Conservation (phyloP, 148 eudicot species). For the Chenopodium suecicum region DNA sequence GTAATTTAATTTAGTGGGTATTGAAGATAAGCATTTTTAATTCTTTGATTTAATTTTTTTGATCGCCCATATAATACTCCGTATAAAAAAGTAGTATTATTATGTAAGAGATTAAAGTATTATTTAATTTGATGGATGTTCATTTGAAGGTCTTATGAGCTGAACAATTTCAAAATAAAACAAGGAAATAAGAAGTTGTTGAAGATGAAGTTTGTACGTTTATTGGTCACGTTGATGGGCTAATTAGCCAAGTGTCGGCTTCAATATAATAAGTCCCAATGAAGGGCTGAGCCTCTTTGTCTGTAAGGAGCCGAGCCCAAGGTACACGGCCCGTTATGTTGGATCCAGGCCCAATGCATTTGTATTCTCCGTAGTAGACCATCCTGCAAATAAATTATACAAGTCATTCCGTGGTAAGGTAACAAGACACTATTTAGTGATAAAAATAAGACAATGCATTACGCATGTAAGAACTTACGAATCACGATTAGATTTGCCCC, state of each 20-base stretch:
- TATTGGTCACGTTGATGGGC: slow-evolving; percentile 11
- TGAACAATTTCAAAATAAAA: background rate
- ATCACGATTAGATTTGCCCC: slow-evolving; percentile 44
- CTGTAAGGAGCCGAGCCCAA: slow-evolving; percentile 62
- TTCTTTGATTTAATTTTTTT: too few relatives aligned
- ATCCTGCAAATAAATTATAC: slow-evolving; percentile 23
- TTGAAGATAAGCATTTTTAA: too few relatives aligned
- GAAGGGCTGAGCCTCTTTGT: slow-evolving; percentile 69
- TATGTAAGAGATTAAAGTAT: too few relatives aligned
- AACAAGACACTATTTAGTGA: too few relatives aligned
- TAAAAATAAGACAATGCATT: too few relatives aligned
- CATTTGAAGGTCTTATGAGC: background rate
- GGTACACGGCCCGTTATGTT: slow-evolving; percentile 53
- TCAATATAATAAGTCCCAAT: slow-evolving; percentile 43
- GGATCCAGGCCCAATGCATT: slow-evolving; percentile 69
- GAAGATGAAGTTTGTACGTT: too few relatives aligned
- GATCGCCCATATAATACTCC: too few relatives aligned
- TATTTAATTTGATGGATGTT: too few relatives aligned
- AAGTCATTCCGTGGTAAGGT: too few relatives aligned
- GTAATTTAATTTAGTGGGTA: too few relatives aligned
- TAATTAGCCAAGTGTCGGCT: slow-evolving; percentile 32
- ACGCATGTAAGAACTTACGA: slow-evolving; percentile 24
- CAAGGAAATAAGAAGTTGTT: background rate
- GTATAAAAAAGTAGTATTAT: too few relatives aligned
- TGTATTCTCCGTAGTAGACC: slow-evolving; percentile 72